phyloP scores from a whole-genome alignment of 768 basidiomycete genomes.

The Lactifluus rugatus region DNA sequence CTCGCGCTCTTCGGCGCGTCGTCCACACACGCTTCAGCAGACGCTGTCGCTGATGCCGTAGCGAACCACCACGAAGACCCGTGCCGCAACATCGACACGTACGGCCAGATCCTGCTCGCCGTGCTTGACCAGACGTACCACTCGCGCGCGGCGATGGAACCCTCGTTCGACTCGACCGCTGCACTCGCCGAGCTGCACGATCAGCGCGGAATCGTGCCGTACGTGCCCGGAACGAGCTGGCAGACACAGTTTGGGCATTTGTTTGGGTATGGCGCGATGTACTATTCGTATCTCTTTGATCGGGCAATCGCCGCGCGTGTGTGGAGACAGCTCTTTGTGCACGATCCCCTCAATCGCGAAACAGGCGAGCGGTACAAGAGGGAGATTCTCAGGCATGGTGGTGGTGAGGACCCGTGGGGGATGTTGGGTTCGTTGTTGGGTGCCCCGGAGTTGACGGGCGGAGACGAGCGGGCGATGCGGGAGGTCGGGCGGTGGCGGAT shows the following conservation, averaged over 20 bases:
- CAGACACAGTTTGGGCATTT: constrained; percentile 95
- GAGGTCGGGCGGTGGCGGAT: constrained; percentile 86
- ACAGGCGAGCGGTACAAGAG: constrained; percentile 75
- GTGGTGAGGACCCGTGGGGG: constrained; percentile 87
- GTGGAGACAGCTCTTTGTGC: constrained; percentile 66
- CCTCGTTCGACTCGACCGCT: constrained; percentile 63
- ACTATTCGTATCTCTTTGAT: constrained; percentile 96
- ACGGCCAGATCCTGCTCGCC: constrained; percentile 84
- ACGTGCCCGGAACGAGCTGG: constrained; percentile 79
- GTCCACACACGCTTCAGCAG: neutral
- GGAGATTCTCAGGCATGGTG: constrained; percentile 72
- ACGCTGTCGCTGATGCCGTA: constrained; percentile 32
- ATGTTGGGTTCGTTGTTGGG: constrained; percentile 73
- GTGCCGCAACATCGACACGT: constrained; percentile 78
- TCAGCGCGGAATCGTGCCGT: constrained; percentile 68
- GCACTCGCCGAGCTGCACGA: constrained; percentile 53
- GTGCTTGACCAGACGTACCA: constrained; percentile 87
- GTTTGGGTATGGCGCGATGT: constrained; percentile 94
- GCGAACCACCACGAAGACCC: constrained; percentile 69
- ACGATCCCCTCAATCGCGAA: constrained; percentile 56
- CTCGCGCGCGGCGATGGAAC: constrained; percentile 46
- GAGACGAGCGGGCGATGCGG: constrained; percentile 77
- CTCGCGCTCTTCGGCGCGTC: constrained; percentile 65
- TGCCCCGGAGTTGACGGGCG: constrained; percentile 52
- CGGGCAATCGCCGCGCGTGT: constrained; percentile 92